Conservation (phyloP, 2,329 filamentous ascomycete genomes). For the Exutisphaerella laricina region DNA sequence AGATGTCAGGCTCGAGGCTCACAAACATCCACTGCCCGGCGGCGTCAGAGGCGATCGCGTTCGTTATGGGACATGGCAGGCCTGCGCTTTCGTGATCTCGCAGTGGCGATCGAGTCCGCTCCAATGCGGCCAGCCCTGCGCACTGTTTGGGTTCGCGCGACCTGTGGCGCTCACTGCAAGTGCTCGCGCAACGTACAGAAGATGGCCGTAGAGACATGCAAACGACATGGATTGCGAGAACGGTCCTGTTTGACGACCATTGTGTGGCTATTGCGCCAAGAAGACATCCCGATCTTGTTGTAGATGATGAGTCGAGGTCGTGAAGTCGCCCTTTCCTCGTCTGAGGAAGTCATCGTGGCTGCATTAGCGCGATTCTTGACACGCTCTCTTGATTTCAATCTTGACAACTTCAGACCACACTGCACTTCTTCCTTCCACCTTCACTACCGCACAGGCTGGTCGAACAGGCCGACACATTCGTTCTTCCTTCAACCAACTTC, state of each 20-base stretch:
- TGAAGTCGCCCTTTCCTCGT: conserved; percentile 6
- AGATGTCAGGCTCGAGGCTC: too few relatives aligned
- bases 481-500: conserved; percentile 14
- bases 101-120: conserved; percentile 8
- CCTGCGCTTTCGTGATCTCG: conserved; percentile 7
- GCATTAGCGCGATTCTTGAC: conserved; percentile 1
- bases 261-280: background rate
- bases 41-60: too few relatives aligned
- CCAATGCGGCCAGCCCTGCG: conserved; percentile 10
- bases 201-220: too few relatives aligned
- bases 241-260: background rate
- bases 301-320: background rate
- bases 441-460: conserved; percentile 4
- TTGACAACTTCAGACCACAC: conserved; percentile 10
- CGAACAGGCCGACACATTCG: conserved; percentile 11
- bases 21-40: too few relatives aligned
- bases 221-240: too few relatives aligned
- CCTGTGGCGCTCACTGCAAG: conserved; percentile 4
- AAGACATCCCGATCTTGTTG: background rate
- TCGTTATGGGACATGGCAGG: conserved; percentile 13
- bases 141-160: conserved; percentile 6
- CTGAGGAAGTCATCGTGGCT: conserved; percentile 1
- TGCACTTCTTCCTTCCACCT: too few relatives aligned
- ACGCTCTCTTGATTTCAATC: conserved; percentile 3
- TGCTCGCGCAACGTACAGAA: too few relatives aligned